A percentile compares a stretch with the other conserved stretches of the same genome.
Conservation (phyloP, 208 protist species). For the Crithidia brevicula region DNA sequence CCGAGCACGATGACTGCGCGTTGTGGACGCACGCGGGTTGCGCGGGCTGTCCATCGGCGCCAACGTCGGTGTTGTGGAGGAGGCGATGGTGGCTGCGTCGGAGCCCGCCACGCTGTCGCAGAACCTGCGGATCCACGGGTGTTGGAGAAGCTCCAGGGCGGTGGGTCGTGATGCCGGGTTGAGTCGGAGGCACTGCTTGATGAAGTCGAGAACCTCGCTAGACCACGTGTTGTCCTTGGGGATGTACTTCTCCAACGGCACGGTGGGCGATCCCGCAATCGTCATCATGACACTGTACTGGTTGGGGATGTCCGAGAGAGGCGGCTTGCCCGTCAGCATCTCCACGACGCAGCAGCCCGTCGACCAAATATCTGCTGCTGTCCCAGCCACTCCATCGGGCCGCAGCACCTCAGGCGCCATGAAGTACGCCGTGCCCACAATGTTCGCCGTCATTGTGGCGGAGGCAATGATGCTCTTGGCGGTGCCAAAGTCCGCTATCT, state of each 20-base stretch:
- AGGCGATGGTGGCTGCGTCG: background rate
- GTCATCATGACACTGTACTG: conserved; percentile 84
- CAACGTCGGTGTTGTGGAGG: conserved; percentile 7
- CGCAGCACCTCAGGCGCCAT: conserved; percentile 92
- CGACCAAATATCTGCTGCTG: conserved; percentile 90
- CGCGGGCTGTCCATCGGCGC: background rate
- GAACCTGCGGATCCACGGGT: conserved; percentile 64
- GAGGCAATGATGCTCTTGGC: conserved; percentile 48
- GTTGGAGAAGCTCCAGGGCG: conserved; percentile 54
- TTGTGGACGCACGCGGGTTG: background rate
- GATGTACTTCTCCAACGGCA: conserved; percentile 63
- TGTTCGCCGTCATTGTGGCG: conserved; percentile 33
- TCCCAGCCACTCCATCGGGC: conserved; percentile 24
- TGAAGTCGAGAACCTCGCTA: conserved; percentile 54
- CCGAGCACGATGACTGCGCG: background rate
- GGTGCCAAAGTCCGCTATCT: conserved; percentile 88
- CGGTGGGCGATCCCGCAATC: conserved; percentile 57
- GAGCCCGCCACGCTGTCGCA: conserved; percentile 18
- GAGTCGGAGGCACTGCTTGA: conserved; percentile 61
- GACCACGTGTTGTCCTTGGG: conserved; percentile 64
- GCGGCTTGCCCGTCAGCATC: conserved; percentile 83
- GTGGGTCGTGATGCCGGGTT: conserved; percentile 57
- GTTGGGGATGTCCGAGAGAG: conserved; percentile 64
- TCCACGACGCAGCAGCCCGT: conserved; percentile 91
- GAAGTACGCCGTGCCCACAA: conserved; percentile 90